Evolutionary conservation across 192 early-diverging fungal genomes (phyloP).

Genomic region (Coemansia sp.): DNA sequence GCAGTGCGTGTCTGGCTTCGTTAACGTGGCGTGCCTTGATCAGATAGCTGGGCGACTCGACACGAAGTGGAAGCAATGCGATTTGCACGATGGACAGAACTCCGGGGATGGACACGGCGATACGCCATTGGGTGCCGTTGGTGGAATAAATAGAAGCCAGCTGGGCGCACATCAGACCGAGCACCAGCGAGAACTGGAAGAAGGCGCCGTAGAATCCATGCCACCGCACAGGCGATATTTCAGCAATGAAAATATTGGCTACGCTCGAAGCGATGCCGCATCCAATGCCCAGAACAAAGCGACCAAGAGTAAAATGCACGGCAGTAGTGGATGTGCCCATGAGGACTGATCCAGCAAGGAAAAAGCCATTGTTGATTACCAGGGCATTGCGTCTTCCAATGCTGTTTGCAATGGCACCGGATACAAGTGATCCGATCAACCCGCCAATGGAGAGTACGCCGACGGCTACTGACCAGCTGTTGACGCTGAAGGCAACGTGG

Average conservation of each 20-base stretch:
- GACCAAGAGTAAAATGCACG: constrained; percentile 63
- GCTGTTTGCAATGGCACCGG: constrained; percentile 49
- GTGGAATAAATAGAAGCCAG: constrained; percentile 53
- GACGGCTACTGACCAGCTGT: constrained; percentile 49
- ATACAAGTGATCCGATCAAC: constrained; percentile 57
- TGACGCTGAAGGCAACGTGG: constrained; percentile 28
- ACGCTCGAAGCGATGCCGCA: constrained; percentile 60
- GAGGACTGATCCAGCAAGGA: constrained; percentile 60
- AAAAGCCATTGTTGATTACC: constrained; percentile 64
- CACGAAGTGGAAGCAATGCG: constrained; percentile 56
- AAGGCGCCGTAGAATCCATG: constrained; percentile 68
- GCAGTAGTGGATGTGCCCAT: constrained; percentile 58
- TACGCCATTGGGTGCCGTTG: constrained; percentile 61
- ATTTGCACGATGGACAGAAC: constrained; percentile 60
- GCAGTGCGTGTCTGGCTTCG: constrained; percentile 61
- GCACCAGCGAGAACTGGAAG: constrained; percentile 67
- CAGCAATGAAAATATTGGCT: constrained; percentile 65
- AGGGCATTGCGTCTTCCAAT: constrained; percentile 64
- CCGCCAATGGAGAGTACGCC: constrained; percentile 59
- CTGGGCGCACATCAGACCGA: constrained; percentile 69
- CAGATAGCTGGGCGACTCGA: constrained; percentile 69
- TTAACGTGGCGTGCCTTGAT: constrained; percentile 53
- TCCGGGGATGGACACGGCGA: constrained; percentile 57
- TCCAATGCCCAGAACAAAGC: constrained; percentile 65
- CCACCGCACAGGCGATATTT: constrained; percentile 63